phyloP scores from a whole-genome alignment of 2,329 filamentous ascomycete species.

The Trichoderma sp. region DNA sequence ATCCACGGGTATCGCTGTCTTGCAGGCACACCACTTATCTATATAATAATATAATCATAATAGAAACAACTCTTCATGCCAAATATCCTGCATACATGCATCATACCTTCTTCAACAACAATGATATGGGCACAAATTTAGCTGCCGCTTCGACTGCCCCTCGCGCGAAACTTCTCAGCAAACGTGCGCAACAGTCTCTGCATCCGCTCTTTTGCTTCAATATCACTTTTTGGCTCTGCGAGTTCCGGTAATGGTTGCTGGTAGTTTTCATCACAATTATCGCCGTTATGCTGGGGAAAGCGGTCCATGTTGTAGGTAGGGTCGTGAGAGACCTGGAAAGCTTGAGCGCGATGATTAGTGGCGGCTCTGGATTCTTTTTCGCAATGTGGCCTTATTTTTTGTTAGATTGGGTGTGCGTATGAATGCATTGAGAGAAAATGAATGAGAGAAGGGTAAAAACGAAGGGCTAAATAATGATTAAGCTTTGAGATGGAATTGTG shows the following conservation, averaged over 20 bases:
- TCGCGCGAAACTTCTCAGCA: not conserved
- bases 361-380: not conserved
- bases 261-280: not conserved
- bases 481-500: not conserved
- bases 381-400: not conserved
- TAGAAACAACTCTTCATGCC: not conserved
- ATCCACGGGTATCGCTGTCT: too few relatives aligned
- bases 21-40: too few relatives aligned
- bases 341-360: not conserved
- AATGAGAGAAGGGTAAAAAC: not conserved
- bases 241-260: not conserved
- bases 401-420: not conserved
- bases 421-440: rapidly evolving
- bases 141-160: not conserved
- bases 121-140: not conserved
- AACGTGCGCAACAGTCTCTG: not conserved
- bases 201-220: not conserved
- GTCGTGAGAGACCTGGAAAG: not conserved
- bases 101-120: not conserved
- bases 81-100: too few relatives aligned
- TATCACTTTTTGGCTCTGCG: not conserved
- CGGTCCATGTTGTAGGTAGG: not conserved
- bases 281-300: not conserved
- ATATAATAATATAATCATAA: not conserved
- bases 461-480: not conserved